Base-by-base conservation (phyloP, 2,329 filamentous ascomycete genomes). In the Penicillium vulpinum region DNA sequence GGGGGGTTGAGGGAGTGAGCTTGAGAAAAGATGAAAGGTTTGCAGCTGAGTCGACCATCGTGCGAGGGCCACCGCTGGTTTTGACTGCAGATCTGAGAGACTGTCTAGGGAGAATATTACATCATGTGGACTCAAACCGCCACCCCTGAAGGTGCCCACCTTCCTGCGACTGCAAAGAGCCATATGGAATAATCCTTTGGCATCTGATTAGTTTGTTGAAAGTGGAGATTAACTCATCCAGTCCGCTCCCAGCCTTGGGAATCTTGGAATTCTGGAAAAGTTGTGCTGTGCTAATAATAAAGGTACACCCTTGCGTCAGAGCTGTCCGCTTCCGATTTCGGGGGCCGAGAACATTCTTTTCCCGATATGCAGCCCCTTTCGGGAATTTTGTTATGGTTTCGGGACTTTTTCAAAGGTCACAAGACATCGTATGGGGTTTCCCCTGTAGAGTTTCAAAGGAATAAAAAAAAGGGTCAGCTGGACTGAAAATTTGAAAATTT, bases 11-110 rank as follows among this genome's bases (percentile, higher is more conserved):
- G 63, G 52, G 24, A 59, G 16, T 16, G 18, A n/a, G 40, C 26
- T 33, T 40, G 47, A 13, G n/a, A 44, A n/a, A 33, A n/a, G 15
- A 43, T 26, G 24, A 51, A 45, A 51, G 21, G n/a, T 26, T 29
- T 31, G 21, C 18, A n/a, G 15, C 36, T 28, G 16, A 21, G 22
- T 39, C 9, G 2, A 22, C 2, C 21, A 55, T 13, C 52, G 60
- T 49, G 38, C 22, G 36, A 35, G 53, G 57, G 61, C 47, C 50
- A 62, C 54, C 57, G 57, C 58, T 62, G 60, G 52, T 66, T 62
- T 60, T 62, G 60, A 51, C 61, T 51, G 57, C 45, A 26, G 48
- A 59, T 48, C 56, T 13, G 28, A 40, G 24, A 55, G 48, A 48
- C 40, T 29, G 33, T 45, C 35, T 36, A 29, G 54, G 53, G 48